Percentiles rank a stretch among this genome's conserved stretches.
These are phyloP conservation scores for Puccinia hordei DNA, from an alignment of 1,284 basidiomycete species.

Conservation along the genomic window DNA sequence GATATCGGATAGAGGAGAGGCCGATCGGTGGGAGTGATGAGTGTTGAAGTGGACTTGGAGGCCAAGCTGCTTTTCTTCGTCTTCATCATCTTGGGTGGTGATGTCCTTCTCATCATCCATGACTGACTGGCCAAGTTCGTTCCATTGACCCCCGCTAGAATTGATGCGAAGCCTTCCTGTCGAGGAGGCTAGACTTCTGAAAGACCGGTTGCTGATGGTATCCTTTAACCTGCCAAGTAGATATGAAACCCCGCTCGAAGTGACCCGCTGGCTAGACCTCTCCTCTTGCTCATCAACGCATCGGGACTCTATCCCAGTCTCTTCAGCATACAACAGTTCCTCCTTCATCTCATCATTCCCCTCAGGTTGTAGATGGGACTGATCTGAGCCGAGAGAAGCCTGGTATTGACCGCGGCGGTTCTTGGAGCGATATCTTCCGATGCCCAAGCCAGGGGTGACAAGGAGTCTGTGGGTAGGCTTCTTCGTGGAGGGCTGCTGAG, in stretches of 20 bases:
- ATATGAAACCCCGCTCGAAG: slow-evolving; percentile 1
- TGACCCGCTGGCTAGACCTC: background rate
- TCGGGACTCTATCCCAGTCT: background rate
- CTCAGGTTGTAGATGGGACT: background rate
- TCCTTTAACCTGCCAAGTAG: background rate
- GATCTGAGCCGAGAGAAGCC: background rate
- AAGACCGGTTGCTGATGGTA: slow-evolving; percentile 1
- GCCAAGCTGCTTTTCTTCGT: background rate
- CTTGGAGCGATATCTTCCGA: slow-evolving; percentile 24
- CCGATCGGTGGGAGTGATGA: background rate
- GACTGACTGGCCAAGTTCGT: slow-evolving; percentile 11
- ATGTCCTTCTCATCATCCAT: slow-evolving; percentile 18
- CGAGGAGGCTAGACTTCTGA: slow-evolving; percentile 9
- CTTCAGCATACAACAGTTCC: background rate
- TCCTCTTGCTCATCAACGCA: background rate
- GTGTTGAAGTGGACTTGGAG: background rate
- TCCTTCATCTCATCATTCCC: background rate
- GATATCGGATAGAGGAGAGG: background rate
- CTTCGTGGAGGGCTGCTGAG: background rate
- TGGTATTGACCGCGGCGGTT: background rate
- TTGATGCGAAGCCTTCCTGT: background rate
- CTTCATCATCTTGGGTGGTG: background rate
- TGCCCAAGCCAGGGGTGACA: slow-evolving; percentile 10
- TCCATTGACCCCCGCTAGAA: slow-evolving; percentile 9
- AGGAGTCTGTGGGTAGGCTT: background rate